Evolutionary conservation across 2,329 filamentous ascomycete genomes (phyloP), one percentile per base, ranked within the genome.

Genomic region (Aspergillus niger): DNA sequence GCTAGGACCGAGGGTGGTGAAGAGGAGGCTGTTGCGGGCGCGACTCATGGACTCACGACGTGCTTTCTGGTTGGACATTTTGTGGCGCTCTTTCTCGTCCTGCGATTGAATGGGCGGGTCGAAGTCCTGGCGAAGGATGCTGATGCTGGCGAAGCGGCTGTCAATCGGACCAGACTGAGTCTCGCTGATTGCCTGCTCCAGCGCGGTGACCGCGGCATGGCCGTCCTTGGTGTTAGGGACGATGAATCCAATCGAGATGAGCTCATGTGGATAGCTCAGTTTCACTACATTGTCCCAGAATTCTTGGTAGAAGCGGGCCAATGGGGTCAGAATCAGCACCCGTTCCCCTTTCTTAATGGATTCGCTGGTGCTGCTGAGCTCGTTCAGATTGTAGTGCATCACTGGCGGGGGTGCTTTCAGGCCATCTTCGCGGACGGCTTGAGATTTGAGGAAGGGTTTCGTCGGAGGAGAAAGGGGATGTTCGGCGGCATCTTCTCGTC

Each of bases 231-330:
- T 96, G 80, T 96, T 96, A 55, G 95, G 95, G 28, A 97, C 88
- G 73, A 99, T 98, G 80, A 98, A 99, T 41, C 92, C 95, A 28
- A 99, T 83, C 0, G 92, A 96, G 72, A 99, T 96, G 65, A 98
- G 86, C 61, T 97, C 91, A 79, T 97, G 95, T 3, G 95, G 95
- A 75, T 98, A 99, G 70, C 80, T 85, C 58, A 99, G 84, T 73
- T 86, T 86, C 67, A 93, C 76, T 28, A 99, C 83, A 71, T 98
- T 99, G 76, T 96, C 89, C 94, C 95, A 99, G 81, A 98, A 99
- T 68, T 85, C 88, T 69, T 91, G 89, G 78, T 97, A 98, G 83
- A 98, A 99, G 64, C 91, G 87, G 32, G 92, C 90, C 79, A 99
- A 88, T 8, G 95, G 95, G 1, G 95, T 97, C 62, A 99, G 85